A percentile compares a stretch with the other conserved stretches of the same genome.
Evolutionary conservation across 306 rosid genomes (phyloP).

Genomic region (Sophora flavescens): DNA sequence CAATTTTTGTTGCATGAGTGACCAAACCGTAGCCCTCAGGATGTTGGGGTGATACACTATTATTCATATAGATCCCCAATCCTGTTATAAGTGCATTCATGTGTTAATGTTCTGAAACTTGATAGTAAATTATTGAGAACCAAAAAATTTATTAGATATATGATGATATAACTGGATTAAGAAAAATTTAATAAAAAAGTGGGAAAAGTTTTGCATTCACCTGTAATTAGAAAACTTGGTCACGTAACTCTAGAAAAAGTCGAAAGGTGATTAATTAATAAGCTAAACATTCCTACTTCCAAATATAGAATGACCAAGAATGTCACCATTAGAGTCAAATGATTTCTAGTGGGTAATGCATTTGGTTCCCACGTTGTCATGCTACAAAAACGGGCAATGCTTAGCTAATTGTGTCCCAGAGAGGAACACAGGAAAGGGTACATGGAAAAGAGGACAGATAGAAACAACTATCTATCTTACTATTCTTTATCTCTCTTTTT

Average conservation of each 20-base stretch:
- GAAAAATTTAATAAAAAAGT: not conserved
- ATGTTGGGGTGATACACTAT: not conserved
- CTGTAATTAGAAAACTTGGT: conserved; percentile 42
- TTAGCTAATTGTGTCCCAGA: conserved; percentile 38
- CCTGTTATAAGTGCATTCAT: conserved; percentile 5
- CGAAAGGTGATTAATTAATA: conserved; percentile 37
- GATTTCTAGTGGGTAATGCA: conserved; percentile 33
- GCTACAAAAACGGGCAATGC: conserved; percentile 55
- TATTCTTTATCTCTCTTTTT: not conserved
- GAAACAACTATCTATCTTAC: conserved; percentile 46
- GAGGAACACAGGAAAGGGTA: conserved; percentile 38
- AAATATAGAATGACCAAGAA: conserved; percentile 41
- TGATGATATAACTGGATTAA: not conserved
- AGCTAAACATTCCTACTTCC: conserved; percentile 14
- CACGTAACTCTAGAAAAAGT: conserved; percentile 40
- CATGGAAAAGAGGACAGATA: conserved; percentile 41
- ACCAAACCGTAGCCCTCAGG: not conserved
- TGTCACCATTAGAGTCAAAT: conserved; percentile 30
- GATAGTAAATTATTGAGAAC: not conserved
- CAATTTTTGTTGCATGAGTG: not conserved
- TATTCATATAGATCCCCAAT: not conserved
- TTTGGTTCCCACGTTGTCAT: conserved; percentile 52
- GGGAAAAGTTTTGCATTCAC: not conserved
- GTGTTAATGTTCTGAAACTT: not conserved
- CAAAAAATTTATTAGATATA: not conserved